A percentile compares a stretch with the other conserved stretches of the same genome.
phyloP scores from a whole-genome alignment of 495 filamentous ascomycete genomes.

The Daldinia loculata region DNA sequence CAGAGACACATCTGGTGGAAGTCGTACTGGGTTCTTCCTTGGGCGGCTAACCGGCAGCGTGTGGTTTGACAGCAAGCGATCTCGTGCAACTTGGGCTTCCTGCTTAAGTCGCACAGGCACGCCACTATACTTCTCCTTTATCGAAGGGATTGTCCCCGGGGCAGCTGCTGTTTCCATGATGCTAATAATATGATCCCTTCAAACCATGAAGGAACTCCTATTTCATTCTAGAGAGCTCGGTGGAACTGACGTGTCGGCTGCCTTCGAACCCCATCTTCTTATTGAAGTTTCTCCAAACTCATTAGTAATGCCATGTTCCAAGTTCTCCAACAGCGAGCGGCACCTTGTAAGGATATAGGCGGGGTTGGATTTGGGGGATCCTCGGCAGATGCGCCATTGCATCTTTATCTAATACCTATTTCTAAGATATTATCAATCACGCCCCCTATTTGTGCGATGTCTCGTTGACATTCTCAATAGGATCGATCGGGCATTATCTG shows the following conservation, averaged over 20 bases:
- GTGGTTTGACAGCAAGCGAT: conserved; percentile 44
- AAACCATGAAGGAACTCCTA: not conserved
- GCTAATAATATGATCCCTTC: not conserved
- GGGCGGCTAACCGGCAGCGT: conserved; percentile 47
- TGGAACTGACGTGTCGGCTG: not conserved
- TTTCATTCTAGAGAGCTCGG: not conserved
- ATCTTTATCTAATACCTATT: not conserved
- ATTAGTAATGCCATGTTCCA: not conserved
- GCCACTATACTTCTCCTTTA: conserved; percentile 45
- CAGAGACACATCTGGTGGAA: conserved; percentile 51
- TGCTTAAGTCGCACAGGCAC: conserved; percentile 43
- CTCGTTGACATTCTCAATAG: not conserved
- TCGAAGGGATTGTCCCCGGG: conserved; percentile 27
- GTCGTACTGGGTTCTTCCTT: conserved; percentile 42
- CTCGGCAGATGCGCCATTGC: conserved; percentile 36
- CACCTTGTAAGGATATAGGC: conserved; percentile 22
- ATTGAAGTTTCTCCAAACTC: conserved; percentile 16
- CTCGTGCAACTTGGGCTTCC: conserved; percentile 44
- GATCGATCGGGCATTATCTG: not conserved
- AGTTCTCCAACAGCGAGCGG: conserved; percentile 12
- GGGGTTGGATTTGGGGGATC: conserved; percentile 32
- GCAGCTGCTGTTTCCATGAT: conserved; percentile 25
- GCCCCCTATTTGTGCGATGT: not conserved
- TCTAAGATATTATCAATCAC: not conserved
- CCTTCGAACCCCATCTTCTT: conserved; percentile 20